phyloP scores from a whole-genome alignment of 805 yeast genomes.

The Starmerella floris region DNA sequence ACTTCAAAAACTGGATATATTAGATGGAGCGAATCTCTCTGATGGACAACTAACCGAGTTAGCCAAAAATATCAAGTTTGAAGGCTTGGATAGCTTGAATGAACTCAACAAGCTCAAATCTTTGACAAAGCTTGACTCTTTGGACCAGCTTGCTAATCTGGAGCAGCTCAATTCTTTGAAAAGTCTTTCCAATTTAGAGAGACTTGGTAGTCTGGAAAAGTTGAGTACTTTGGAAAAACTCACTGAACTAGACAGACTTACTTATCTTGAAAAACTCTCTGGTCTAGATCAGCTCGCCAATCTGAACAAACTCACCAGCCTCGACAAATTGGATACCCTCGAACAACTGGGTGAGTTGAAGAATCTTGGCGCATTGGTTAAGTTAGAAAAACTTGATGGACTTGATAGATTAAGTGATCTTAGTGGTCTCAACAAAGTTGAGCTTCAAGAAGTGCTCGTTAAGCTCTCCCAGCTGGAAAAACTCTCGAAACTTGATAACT shows the following conservation, averaged over 20 bases:
- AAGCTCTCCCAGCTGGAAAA: constrained; percentile 5
- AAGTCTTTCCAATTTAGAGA: neutral
- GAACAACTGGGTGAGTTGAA: constrained; percentile 6
- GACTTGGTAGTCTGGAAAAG: constrained; percentile 4
- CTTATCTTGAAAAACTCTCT: constrained; percentile 1
- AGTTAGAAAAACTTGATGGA: constrained; percentile 4
- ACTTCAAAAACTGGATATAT: neutral
- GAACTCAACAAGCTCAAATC: constrained; percentile 1
- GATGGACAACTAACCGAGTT: too few relatives aligned
- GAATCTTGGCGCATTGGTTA: neutral
- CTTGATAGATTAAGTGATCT: constrained; percentile 2
- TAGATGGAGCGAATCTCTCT: too few relatives aligned
- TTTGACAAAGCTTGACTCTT: constrained; percentile 7
- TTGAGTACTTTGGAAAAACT: constrained; percentile 2
- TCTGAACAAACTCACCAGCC: constrained; percentile 5
- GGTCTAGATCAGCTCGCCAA: constrained; percentile 1
- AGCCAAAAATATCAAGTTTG: too few relatives aligned
- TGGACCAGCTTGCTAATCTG: constrained; percentile 5
- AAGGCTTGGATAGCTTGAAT: constrained; percentile 19
- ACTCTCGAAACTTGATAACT: neutral
- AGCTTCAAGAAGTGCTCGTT: constrained; percentile 2
- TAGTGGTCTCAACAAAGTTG: constrained; percentile 1
- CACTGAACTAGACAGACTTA: neutral
- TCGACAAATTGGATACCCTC: constrained; percentile 5
- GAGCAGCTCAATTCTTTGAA: constrained; percentile 4